Percentiles rank a stretch among this genome's conserved stretches.
Evolutionary conservation across 805 yeast species (phyloP).

Genomic region (Barnettozyma californica): DNA sequence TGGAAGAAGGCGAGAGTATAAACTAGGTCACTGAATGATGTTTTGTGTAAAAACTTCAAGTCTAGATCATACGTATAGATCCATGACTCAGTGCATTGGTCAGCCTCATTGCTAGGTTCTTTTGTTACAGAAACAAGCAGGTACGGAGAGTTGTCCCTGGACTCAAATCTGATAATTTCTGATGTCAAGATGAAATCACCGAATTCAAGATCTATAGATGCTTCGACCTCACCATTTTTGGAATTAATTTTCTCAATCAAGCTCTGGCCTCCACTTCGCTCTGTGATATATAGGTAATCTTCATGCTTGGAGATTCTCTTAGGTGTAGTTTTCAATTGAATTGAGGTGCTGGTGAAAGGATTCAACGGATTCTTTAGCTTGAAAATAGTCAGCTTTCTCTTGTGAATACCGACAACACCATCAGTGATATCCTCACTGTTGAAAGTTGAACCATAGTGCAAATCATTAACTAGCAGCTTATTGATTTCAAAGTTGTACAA

Average conservation of each 20-base stretch:
- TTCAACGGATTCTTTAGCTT: conserved; percentile 39
- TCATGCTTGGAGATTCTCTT: conserved; percentile 31
- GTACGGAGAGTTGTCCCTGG: conserved; percentile 23
- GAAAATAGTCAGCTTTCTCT: conserved; percentile 48
- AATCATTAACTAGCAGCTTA: conserved; percentile 26
- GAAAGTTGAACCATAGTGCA: conserved; percentile 47
- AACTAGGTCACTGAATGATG: conserved; percentile 45
- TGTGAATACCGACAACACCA: conserved; percentile 61
- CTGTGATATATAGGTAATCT: conserved; percentile 17
- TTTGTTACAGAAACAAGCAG: conserved; percentile 41
- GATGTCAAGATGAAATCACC: conserved; percentile 14
- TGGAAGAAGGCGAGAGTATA: conserved; percentile 49
- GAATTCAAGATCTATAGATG: conserved; percentile 3
- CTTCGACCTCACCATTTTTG: conserved; percentile 11
- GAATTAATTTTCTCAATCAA: conserved; percentile 15
- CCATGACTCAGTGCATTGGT: conserved; percentile 17
- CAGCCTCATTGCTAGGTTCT: conserved; percentile 9
- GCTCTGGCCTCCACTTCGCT: conserved; percentile 4
- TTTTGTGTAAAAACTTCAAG: conserved; percentile 52
- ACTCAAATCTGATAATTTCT: conserved; percentile 21
- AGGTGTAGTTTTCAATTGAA: conserved; percentile 48
- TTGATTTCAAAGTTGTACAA: conserved; percentile 22
- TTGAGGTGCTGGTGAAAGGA: conserved; percentile 29
- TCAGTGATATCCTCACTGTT: conserved; percentile 54
- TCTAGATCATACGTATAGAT: conserved; percentile 30